Evolutionary conservation across 75 land plant genomes (phyloP).

Genomic region (Adiantum capillusveneris): DNA sequence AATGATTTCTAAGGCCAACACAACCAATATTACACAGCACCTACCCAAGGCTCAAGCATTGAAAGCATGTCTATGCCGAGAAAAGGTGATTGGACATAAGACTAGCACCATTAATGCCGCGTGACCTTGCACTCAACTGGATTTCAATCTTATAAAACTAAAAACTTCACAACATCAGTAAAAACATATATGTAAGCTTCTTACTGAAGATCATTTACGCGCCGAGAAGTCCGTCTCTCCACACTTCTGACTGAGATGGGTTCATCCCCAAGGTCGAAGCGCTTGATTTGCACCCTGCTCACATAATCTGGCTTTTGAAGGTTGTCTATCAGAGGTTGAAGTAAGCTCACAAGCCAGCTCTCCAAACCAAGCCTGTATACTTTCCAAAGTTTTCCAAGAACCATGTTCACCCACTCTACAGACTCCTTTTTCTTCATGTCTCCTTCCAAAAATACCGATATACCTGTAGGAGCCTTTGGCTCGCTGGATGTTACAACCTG

Average conservation of each 20-base stretch:
- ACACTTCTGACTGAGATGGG: slow-evolving; percentile 89
- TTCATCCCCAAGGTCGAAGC: slow-evolving; percentile 89
- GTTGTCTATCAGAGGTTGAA: slow-evolving; percentile 92
- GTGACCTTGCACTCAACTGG: too few species aligned
- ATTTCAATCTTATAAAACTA: not conserved
- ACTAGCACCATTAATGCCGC: too few species aligned
- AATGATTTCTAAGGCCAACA: too few species aligned
- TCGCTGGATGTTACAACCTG: slow-evolving; percentile 16
- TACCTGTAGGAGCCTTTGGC: slow-evolving; percentile 63
- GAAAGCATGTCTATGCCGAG: too few species aligned
- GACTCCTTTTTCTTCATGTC: slow-evolving; percentile 91
- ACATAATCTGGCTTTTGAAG: slow-evolving; percentile 88
- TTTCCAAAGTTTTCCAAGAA: slow-evolving; percentile 94
- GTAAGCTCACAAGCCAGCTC: slow-evolving; percentile 74
- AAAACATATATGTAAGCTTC: slow-evolving; percentile 27
- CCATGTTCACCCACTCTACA: slow-evolving; percentile 99
- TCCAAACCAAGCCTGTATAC: slow-evolving; percentile 78
- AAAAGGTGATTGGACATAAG: too few species aligned
- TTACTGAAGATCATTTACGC: slow-evolving; percentile 93
- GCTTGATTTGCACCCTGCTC: slow-evolving; percentile 77
- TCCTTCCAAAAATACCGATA: slow-evolving; percentile 68
- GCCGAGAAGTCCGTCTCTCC: slow-evolving; percentile 89
- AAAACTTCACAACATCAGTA: not conserved
- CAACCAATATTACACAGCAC: too few species aligned
- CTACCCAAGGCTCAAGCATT: too few species aligned